Percentiles rank a stretch among this genome's conserved stretches.
Evolutionary conservation across 176 grass and related monocot genomes (phyloP).

Genomic region (Phragmites australis): DNA sequence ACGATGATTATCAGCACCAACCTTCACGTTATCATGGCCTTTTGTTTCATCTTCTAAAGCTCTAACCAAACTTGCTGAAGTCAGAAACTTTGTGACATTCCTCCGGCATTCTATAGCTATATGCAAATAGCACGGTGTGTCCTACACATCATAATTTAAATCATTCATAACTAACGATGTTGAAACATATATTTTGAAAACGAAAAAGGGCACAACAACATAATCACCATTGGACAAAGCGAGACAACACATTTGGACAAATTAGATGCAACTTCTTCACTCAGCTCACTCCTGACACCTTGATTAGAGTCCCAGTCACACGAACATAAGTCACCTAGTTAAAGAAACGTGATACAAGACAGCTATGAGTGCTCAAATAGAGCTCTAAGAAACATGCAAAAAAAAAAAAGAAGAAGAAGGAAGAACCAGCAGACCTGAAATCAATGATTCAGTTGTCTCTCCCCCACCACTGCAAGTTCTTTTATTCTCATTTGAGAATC

Average conservation of each 20-base stretch:
- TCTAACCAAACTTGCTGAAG: too few relatives aligned
- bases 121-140: background rate
- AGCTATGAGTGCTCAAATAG: background rate
- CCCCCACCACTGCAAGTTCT: background rate
- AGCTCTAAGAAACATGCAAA: slow-evolving; percentile 7
- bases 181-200: background rate
- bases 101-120: background rate
- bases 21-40: too few relatives aligned
- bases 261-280: background rate
- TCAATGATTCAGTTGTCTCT: background rate
- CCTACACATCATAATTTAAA: background rate
- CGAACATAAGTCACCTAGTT: background rate
- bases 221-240: slow-evolving; percentile 5
- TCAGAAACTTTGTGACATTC: too few relatives aligned
- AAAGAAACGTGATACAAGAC: background rate
- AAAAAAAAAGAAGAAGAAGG: too few relatives aligned
- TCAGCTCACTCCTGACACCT: background rate
- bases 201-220: background rate
- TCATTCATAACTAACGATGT: background rate
- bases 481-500: background rate
- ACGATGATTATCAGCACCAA: too few relatives aligned
- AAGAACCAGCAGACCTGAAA: background rate
- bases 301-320: background rate
- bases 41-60: too few relatives aligned
- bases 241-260: background rate